Evolutionary conservation across 2,329 filamentous ascomycete species (phyloP).

Genomic region (Epichloe glyceriae): DNA sequence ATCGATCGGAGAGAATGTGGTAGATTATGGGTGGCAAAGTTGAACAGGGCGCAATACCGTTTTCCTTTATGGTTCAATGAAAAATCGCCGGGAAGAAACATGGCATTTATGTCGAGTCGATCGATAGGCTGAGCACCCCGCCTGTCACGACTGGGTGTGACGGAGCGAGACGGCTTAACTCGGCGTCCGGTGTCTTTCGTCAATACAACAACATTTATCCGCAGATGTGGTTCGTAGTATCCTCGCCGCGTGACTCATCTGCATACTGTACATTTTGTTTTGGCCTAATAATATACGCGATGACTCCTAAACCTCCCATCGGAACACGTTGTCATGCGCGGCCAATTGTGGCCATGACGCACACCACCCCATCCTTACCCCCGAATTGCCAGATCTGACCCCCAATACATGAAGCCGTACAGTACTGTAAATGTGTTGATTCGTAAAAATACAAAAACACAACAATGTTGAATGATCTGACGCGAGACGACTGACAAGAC

Average conservation of each 20-base stretch:
- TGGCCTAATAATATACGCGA: not conserved
- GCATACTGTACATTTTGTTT: not conserved
- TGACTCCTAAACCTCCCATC: not conserved
- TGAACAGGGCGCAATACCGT: not conserved
- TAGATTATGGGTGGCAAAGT: conserved; percentile 16
- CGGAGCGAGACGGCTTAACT: conserved; percentile 25
- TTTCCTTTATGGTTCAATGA: not conserved
- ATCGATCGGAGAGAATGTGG: conserved; percentile 11
- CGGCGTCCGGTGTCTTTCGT: conserved; percentile 29
- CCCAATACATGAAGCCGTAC: no score
- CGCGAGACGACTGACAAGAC: no score
- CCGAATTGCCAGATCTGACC: no score
- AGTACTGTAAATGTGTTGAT: no score
- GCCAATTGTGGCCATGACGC: no score
- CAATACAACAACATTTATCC: conserved; percentile 25
- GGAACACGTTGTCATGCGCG: no score
- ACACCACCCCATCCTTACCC: no score
- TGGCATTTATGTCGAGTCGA: conserved; percentile 23
- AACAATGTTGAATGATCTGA: no score
- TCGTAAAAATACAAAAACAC: no score
- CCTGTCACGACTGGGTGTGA: conserved; percentile 17
- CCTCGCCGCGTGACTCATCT: not conserved
- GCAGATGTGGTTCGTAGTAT: conserved; percentile 5
- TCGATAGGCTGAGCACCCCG: conserved; percentile 21
- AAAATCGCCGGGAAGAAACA: conserved; percentile 20